Evolutionary conservation across 805 yeast genomes (phyloP), one percentile per base, ranked within the genome.

Genomic region (Saccharomycopsis fodiens): DNA sequence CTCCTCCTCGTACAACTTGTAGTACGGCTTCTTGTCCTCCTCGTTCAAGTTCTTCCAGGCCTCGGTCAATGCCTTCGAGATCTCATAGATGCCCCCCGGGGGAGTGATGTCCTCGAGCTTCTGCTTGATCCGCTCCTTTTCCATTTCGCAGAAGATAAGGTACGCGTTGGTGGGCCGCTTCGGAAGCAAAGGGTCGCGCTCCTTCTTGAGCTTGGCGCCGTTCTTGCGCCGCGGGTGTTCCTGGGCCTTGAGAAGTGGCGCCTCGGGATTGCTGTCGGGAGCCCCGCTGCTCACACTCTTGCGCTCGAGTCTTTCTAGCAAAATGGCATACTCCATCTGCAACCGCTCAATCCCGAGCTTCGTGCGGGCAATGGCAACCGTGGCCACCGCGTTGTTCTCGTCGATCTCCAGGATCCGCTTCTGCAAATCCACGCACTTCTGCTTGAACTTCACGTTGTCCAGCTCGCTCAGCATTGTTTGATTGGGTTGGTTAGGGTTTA

Each of bases 91-190:
- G 25, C 70, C 68, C 7, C 79, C 80, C 2, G 76, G 73, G 41
- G 69, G 68, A 42, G 61, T 63, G 7, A 34, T 27, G n/a, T 63
- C 62, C 50, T 76, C 83, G 43, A 79, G 68, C 50, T 74, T 76
- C 42, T 73, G 70, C 51, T 76, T 78, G 32, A 86, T 73, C 41
- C 73, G 69, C 39, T 85, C 95, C 62, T 85, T 85, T 57, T 86
- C 94, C 65, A 75, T 66, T 48, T 89, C 97, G 63, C 96, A 89
- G 58, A 83, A 88, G 45, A 86, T 74, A 51, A 86, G 68, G 57
- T 88, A 89, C 3, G 96, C 95, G 61, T 88, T 89, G 3, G 93
- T 82, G 4, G 96, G 96, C 56, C 94, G 72, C 55, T 84, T 86
- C 17, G 96, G 97, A 56, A 82, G 72, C 54, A 79, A 79, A 7